Percentiles rank a stretch among this genome's conserved stretches.
These are phyloP conservation scores for Holtermanniella nyarrowii DNA, from an alignment of 768 basidiomycete species.

Conservation along the genomic window DNA sequence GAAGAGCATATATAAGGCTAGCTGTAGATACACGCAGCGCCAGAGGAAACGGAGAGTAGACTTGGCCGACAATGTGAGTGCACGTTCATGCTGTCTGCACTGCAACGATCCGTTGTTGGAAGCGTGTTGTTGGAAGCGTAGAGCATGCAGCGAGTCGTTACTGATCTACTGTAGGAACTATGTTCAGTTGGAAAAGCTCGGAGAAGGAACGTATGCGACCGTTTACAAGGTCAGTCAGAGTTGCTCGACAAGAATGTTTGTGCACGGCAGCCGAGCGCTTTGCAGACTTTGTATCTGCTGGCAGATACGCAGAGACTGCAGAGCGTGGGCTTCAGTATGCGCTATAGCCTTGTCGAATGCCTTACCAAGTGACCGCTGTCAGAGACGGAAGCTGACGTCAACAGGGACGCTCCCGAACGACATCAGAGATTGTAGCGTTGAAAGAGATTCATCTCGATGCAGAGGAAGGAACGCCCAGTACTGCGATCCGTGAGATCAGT, in stretches of 20 bases:
- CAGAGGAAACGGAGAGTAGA: too few species aligned
- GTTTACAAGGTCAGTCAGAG: slow-evolving; percentile 77
- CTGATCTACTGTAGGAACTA: slow-evolving; percentile 31
- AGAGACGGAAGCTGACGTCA: slow-evolving; percentile 41
- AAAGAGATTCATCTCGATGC: slow-evolving; percentile 99
- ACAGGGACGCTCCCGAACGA: slow-evolving; percentile 78
- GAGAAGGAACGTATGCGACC: slow-evolving; percentile 83
- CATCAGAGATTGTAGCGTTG: slow-evolving; percentile 95
- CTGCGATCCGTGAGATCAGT: slow-evolving; percentile 96
- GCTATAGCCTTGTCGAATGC: slow-evolving; percentile 1
- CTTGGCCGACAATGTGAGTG: neutral
- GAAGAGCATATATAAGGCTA: too few species aligned
- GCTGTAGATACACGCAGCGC: too few species aligned
- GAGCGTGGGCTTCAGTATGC: neutral
- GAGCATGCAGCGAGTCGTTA: neutral
- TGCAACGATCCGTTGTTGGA: too few species aligned
- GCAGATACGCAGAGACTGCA: too few species aligned
- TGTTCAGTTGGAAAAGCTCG: slow-evolving; percentile 77
- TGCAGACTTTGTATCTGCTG: too few species aligned
- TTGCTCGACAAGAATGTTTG: too few species aligned
- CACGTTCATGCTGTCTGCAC: neutral
- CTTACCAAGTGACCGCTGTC: neutral
- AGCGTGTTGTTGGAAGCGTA: neutral
- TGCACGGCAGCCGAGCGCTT: too few species aligned
- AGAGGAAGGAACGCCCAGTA: slow-evolving; percentile 96